phyloP scores from a whole-genome alignment of 345 rosid species.

The Gossypium anomalum region DNA sequence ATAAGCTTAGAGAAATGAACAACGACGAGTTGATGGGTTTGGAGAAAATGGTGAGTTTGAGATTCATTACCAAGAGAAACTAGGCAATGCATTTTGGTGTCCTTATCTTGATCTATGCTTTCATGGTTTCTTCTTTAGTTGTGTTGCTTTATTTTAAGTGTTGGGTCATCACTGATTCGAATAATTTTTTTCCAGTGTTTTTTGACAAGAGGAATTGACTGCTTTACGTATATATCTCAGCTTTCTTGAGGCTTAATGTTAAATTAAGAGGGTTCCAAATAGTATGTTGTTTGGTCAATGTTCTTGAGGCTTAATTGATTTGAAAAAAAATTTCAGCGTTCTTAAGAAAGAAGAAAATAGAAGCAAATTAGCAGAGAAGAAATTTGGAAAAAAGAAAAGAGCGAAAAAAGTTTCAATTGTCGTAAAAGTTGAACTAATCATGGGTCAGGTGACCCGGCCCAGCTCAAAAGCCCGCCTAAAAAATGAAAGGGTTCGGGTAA shows the following conservation, averaged over 20 bases:
- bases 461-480: too few species aligned
- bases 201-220: neutral
- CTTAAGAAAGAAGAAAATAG: too few species aligned
- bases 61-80: constrained; percentile 91
- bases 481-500: too few species aligned
- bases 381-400: too few species aligned
- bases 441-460: too few species aligned
- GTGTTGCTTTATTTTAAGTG: constrained; percentile 70
- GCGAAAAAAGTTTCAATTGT: too few species aligned
- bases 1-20: constrained; percentile 68
- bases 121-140: constrained; percentile 79
- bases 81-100: constrained; percentile 92
- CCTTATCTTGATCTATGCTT: constrained; percentile 72
- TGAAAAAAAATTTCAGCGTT: too few species aligned
- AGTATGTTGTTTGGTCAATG: too few species aligned
- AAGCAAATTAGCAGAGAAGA: too few species aligned
- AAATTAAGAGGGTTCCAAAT: neutral
- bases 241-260: neutral
- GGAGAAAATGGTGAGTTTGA: constrained; percentile 71
- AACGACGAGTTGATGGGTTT: constrained; percentile 35
- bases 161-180: neutral
- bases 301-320: too few species aligned
- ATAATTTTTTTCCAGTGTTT: too few species aligned
- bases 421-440: too few species aligned
- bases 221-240: neutral